A percentile compares a stretch with the other conserved stretches of the same genome.
Evolutionary conservation across 768 basidiomycete species (phyloP).

Genomic region (Epithele typhae): DNA sequence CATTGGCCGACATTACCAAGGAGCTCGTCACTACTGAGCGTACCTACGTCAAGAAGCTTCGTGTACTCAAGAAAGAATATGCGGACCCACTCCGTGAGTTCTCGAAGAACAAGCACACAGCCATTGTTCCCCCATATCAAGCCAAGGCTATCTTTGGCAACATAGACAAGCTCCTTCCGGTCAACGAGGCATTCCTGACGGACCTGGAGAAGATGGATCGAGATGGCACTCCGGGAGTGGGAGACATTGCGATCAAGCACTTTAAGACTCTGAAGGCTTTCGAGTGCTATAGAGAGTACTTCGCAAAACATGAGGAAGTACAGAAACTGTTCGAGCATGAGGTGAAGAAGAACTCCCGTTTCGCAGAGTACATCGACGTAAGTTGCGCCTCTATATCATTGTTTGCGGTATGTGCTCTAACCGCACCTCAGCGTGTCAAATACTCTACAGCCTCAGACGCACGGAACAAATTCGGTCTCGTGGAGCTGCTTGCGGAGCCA

Average conservation of each 20-base stretch:
- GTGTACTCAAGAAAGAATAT: conserved; percentile 81
- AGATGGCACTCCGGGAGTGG: conserved; percentile 64
- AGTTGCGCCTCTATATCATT: conserved; percentile 24
- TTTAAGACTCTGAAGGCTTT: conserved; percentile 83
- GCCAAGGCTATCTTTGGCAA: conserved; percentile 94
- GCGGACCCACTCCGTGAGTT: conserved; percentile 89
- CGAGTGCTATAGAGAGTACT: conserved; percentile 89
- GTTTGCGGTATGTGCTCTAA: background rate
- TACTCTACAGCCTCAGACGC: conserved; percentile 65
- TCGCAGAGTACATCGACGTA: conserved; percentile 86
- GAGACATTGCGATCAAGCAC: conserved; percentile 83
- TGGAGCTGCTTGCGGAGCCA: conserved; percentile 93
- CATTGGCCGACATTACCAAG: conserved; percentile 69
- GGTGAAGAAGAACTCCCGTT: conserved; percentile 72
- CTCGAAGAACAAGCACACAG: conserved; percentile 76
- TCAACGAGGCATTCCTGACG: conserved; percentile 82
- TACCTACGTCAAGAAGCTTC: conserved; percentile 81
- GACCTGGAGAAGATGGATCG: conserved; percentile 75
- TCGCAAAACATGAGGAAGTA: conserved; percentile 89
- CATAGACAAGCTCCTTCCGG: conserved; percentile 81
- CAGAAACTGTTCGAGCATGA: conserved; percentile 85
- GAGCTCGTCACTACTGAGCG: conserved; percentile 89
- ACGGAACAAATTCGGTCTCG: conserved; percentile 78
- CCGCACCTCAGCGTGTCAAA: conserved; percentile 65
- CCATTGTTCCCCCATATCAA: conserved; percentile 86